Conservation (phyloP, 2,329 filamentous ascomycete species). For the Arthroderma uncinatum region DNA sequence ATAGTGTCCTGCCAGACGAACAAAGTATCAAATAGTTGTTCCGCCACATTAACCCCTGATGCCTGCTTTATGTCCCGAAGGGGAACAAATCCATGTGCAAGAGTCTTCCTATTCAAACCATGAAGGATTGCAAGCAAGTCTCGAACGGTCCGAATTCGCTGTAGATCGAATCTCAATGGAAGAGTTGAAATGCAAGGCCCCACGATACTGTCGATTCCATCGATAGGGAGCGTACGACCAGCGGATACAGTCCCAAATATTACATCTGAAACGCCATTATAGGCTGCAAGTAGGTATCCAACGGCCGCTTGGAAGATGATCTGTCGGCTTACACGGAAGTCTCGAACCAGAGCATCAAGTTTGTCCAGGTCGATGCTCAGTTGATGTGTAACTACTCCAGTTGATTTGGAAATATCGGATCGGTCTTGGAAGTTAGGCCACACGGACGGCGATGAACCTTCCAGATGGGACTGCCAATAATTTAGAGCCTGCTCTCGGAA, state of each 20-base stretch:
- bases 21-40: conserved; percentile 59
- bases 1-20: conserved; percentile 68
- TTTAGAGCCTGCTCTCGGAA: conserved; percentile 37
- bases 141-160: conserved; percentile 39
- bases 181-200: conserved; percentile 71
- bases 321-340: conserved; percentile 49
- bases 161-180: conserved; percentile 56
- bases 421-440: conserved; percentile 50
- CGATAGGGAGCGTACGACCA: conserved; percentile 62
- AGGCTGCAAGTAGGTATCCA: conserved; percentile 52
- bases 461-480: conserved; percentile 62
- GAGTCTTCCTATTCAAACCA: conserved; percentile 50
- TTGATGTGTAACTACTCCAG: conserved; percentile 20
- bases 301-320: conserved; percentile 65
- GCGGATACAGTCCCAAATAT: conserved; percentile 71
- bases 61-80: conserved; percentile 58
- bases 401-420: conserved; percentile 19
- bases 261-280: conserved; percentile 55
- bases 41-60: conserved; percentile 44
- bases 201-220: conserved; percentile 58
- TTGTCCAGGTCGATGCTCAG: conserved; percentile 28
- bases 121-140: conserved; percentile 58
- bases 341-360: conserved; percentile 30
- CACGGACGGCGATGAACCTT: conserved; percentile 42
- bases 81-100: conserved; percentile 53